phyloP scores from a whole-genome alignment of 2,329 filamentous ascomycete species.

The Botrytis deweyae region DNA sequence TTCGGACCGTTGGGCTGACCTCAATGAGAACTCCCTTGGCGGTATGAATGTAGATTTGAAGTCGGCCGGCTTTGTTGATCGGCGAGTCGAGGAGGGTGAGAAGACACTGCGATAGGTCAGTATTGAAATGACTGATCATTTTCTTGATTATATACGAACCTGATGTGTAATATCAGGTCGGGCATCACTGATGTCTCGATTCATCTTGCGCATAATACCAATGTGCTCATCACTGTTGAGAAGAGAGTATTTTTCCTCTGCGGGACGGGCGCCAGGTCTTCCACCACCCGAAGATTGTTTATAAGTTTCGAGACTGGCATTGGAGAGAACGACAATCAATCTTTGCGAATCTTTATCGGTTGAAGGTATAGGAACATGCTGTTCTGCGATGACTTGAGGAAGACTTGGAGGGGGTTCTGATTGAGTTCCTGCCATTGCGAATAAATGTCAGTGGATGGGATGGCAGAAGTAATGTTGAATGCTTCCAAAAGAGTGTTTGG shows the following conservation, averaged over 20 bases:
- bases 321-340: constrained; percentile 92
- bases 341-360: constrained; percentile 89
- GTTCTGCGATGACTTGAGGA: constrained; percentile 89
- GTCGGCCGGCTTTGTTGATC: constrained; percentile 95
- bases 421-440: constrained; percentile 69
- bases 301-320: constrained; percentile 97
- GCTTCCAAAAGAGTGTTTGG: not conserved
- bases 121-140: constrained; percentile 26
- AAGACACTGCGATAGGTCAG: constrained; percentile 66
- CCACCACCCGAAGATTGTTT: constrained; percentile 76
- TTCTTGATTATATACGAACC: constrained; percentile 55
- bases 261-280: constrained; percentile 55
- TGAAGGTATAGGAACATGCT: constrained; percentile 78
- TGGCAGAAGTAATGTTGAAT: constrained; percentile 20
- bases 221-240: constrained; percentile 99
- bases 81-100: constrained; percentile 96
- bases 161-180: constrained; percentile 98
- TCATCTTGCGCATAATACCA: constrained; percentile 99
- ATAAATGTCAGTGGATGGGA: constrained; percentile 29
- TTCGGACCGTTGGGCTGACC: constrained; percentile 96
- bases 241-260: constrained; percentile 92
- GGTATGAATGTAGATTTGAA: constrained; percentile 98
- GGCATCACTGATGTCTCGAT: constrained; percentile 95
- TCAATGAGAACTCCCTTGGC: constrained; percentile 97
- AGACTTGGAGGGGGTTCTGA: constrained; percentile 90